Evolutionary conservation across 2,329 filamentous ascomycete species (phyloP), one percentile per base, ranked within the genome.

Genomic region (Xylariaceae sp.): DNA sequence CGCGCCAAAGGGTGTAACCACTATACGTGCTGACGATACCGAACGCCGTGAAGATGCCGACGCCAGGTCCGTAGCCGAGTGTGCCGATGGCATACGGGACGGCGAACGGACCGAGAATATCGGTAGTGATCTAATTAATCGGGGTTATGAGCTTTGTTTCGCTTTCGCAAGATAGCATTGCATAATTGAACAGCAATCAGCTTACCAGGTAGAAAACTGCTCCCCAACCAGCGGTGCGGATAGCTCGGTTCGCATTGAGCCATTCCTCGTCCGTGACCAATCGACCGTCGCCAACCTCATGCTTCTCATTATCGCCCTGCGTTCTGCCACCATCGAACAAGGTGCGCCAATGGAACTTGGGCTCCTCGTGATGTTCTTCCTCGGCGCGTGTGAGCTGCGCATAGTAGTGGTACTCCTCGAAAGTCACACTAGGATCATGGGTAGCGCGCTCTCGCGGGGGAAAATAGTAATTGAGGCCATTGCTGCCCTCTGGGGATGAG

Each of bases 21-120:
- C 70, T 74, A 54, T 71, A 70, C 20, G 56, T 56, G 22, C 64
- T 67, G 46, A 71, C 56, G 42, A 63, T 50, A 6, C 68, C 71
- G 34, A 75, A 75, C 8, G 70, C 63, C 4, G 70, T 71, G 48
- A 69, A 74, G 3, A 75, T 57, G 0, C 64, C 68, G n/a, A 74
- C 56, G 3, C 71, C 72, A 1, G 72, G 69, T 5, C 66, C 68
- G 54, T 68, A 67, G 16, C 69, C 69, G 4, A 52, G 46, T 7
- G 47, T 46, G 7, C 46, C 49, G 20, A 49, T 48, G 6, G 48
- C 54, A 55, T 41, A 62, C 45, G 65, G 65, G 7, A 67, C 63
- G 7, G 65, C 68, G 45, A 64, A 70, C 1, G 70, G 70, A 1
- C 72, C 72, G 5, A 74, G 56, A 37, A 74, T 69, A 48, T 74